Evolutionary conservation across 2,329 filamentous ascomycete genomes (phyloP), one percentile per base, ranked within the genome.

Genomic region (Xylariales sp.): DNA sequence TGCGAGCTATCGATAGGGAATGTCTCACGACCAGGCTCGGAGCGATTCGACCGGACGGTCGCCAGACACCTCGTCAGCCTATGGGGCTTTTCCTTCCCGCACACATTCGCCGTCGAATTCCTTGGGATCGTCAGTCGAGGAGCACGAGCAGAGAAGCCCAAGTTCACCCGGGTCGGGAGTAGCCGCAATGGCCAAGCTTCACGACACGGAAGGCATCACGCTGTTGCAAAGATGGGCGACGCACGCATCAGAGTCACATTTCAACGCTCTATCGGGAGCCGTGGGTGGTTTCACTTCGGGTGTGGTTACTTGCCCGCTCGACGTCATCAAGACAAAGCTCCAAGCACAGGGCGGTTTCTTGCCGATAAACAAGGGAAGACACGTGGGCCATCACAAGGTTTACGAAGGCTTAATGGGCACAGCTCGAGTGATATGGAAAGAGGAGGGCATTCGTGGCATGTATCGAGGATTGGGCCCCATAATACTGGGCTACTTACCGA

Each of bases 261-360:
- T 97, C 62, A 88, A 94, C 62, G 88, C 88, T 48, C 73, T 96
- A 43, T 84, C 88, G 31, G 93, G 93, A 42, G 91, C 90, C 36
- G 74, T 88, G 44, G 91, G 90, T 38, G 93, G 93, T 37, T 88
- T 97, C 56, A 89, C 88, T 16, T 95, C 90, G 6, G 93, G 93
- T 38, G 79, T 98, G 42, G 87, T 96, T 50, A 97, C 91, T 40
- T 98, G 93, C 62, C 93, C 93, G 31, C 82, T 98, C 53, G 93
- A 98, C 71, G 93, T 98, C 48, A 97, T 98, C 66, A 98, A 98
- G 71, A 98, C 93, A 32, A 97, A 96, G 65, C 69, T 98, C 46
- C 93, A 98, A 63, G 91, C 90, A 12, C 93, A 97, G 62, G 91
- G 91, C 49, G 87, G 88, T 15, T 94, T 95, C 63, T 52, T 63